phyloP scores from a whole-genome alignment of 2,329 filamentous ascomycete species.

The Phoma sp. region DNA sequence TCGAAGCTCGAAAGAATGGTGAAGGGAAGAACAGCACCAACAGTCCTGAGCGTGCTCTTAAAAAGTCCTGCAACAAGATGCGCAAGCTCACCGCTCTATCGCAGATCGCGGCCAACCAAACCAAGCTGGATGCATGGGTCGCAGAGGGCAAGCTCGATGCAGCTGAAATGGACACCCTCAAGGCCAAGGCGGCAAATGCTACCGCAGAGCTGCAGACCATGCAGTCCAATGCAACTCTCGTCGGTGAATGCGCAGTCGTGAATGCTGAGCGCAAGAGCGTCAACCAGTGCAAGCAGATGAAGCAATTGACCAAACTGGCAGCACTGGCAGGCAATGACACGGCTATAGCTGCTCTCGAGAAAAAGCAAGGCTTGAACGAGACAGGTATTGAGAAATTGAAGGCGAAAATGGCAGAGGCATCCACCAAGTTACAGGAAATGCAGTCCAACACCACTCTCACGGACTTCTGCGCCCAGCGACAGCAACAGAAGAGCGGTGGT shows the following conservation, averaged over 20 bases:
- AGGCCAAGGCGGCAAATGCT: slow-evolving; percentile 35
- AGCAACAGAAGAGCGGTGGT: slow-evolving; percentile 25
- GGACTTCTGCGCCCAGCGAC: slow-evolving; percentile 27
- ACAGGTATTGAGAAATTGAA: slow-evolving; percentile 31
- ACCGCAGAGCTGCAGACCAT: slow-evolving; percentile 31
- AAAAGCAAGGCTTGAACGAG: slow-evolving; percentile 32
- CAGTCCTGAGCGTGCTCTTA: slow-evolving; percentile 18
- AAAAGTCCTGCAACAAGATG: slow-evolving; percentile 34
- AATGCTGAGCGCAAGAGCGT: slow-evolving; percentile 31
- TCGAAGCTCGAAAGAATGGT: slow-evolving; percentile 31
- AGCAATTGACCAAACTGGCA: slow-evolving; percentile 28
- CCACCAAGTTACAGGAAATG: slow-evolving; percentile 32
- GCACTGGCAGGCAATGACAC: slow-evolving; percentile 36
- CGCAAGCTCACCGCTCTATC: slow-evolving; percentile 31
- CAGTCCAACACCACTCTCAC: slow-evolving; percentile 39
- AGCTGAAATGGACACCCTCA: slow-evolving; percentile 32
- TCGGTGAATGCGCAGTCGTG: slow-evolving; percentile 33
- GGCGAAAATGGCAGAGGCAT: slow-evolving; percentile 30
- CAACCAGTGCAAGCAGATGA: slow-evolving; percentile 33
- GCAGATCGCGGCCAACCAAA: slow-evolving; percentile 36
- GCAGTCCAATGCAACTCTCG: slow-evolving; percentile 36
- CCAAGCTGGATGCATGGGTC: slow-evolving; percentile 36
- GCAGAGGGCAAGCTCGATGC: slow-evolving; percentile 33
- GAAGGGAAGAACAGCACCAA: slow-evolving; percentile 16
- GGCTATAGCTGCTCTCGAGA: slow-evolving; percentile 30